These are phyloP conservation scores for Arachis monticola DNA, from an alignment of 331 rosid genomes.

Conservation along the genomic window DNA sequence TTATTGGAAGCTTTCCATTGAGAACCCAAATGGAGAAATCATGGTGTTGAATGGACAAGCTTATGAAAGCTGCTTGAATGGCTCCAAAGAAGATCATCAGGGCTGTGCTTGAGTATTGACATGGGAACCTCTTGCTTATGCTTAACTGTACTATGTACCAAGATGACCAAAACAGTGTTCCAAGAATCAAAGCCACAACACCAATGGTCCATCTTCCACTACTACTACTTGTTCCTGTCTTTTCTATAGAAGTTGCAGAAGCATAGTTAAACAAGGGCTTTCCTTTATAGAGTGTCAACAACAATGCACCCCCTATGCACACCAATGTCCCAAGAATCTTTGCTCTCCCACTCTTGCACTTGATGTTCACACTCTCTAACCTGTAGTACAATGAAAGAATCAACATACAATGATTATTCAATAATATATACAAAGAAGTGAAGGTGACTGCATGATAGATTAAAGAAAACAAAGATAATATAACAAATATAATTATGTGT, in stretches of 20 bases:
- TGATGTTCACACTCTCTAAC: constrained; percentile 73
- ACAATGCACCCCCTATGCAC: constrained; percentile 70
- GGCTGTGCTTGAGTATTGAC: constrained; percentile 85
- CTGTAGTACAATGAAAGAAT: constrained; percentile 42
- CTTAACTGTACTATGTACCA: constrained; percentile 82
- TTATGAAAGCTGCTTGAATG: constrained; percentile 71
- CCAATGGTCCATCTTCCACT: constrained; percentile 52
- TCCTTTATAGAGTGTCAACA: constrained; percentile 73
- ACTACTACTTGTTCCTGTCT: too few relatives aligned
- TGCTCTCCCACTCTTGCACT: constrained; percentile 74
- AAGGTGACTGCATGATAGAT: too few relatives aligned
- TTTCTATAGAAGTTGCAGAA: constrained; percentile 26
- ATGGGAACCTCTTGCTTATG: constrained; percentile 79
- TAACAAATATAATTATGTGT: too few relatives aligned
- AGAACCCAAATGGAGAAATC: constrained; percentile 73
- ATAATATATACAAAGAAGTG: too few relatives aligned
- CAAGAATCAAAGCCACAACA: constrained; percentile 65
- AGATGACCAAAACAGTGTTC: constrained; percentile 77
- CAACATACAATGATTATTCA: neutral
- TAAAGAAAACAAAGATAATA: neutral
- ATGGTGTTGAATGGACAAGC: constrained; percentile 50
- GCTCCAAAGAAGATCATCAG: constrained; percentile 89
- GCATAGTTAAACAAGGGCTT: constrained; percentile 52
- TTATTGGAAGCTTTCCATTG: constrained; percentile 62
- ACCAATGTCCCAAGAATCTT: constrained; percentile 74